Base-by-base conservation (phyloP, 2,329 filamentous ascomycete species). In the Blastomyces gilchristii region DNA sequence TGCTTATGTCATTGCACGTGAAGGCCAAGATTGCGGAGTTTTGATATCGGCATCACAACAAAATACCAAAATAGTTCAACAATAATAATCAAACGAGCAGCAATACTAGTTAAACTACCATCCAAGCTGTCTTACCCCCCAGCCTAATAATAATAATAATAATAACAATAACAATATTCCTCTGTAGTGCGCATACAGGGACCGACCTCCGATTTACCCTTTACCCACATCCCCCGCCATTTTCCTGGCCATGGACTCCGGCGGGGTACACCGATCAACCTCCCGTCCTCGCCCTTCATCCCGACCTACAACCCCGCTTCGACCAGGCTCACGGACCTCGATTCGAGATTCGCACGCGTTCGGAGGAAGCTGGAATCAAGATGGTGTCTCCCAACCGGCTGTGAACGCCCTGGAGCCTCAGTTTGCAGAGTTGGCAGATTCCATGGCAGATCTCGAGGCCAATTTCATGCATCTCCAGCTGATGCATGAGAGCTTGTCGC, bases 391-490 rank as follows among this genome's bases (percentile, higher is more conserved):
- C 72, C 83, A 67, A 79, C 91, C 91, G 7, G 75, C 76, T 0
- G 85, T 97, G 65, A 90, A 93, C 68, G 78, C 83, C 1, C 87
- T 97, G 63, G 92, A 97, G 73, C 90, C 91, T 0, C 88, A 89
- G 16, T 97, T 99, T 75, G 91, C 91, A 16, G 94, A 99, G 77
- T 82, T 99, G 1, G 89, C 90, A 11, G 94, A 99, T 75, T 88
- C 89, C 64, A 92, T 97, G 85, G 91, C 91, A 31, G 94, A 97
- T 70, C 83, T 99, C 11, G 94, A 99, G 79, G 90, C 91, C 65
- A 97, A 99, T 75, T 91, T 97, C 80, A 91, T 96, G 87, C 91
- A 97, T 74, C 86, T 99, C 68, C 93, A 97, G 75, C 80, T 97
- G 66, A 95, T 99, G 87, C 91, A 99, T 72, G 93, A 97, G 79